Evolutionary conservation across 768 basidiomycete genomes (phyloP).

Genomic region (Mycena kentingensis): DNA sequence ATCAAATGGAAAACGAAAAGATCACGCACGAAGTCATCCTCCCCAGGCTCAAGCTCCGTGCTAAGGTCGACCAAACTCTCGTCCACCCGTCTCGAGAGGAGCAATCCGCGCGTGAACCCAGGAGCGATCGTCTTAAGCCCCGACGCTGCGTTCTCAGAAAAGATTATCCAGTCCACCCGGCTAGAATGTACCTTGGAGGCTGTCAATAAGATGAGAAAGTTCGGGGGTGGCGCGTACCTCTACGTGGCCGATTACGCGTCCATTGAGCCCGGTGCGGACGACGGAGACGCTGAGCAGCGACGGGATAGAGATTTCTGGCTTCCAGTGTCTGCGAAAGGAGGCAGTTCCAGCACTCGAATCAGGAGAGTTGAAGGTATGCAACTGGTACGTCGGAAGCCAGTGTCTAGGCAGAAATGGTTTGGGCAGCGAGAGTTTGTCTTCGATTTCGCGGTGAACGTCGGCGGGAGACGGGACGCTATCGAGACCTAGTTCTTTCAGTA

Average conservation of each 20-base stretch:
- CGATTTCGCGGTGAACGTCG: slow-evolving; percentile 67
- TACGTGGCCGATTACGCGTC: slow-evolving; percentile 75
- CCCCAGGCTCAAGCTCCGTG: slow-evolving; percentile 3
- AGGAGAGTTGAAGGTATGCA: slow-evolving; percentile 51
- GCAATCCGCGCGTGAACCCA: slow-evolving; percentile 79
- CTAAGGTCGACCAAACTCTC: slow-evolving; percentile 42
- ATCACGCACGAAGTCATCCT: slow-evolving; percentile 17
- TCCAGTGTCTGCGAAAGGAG: slow-evolving; percentile 64
- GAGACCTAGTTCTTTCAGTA: slow-evolving; percentile 63
- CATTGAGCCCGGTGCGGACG: slow-evolving; percentile 76
- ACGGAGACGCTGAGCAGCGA: slow-evolving; percentile 70
- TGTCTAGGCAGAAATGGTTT: slow-evolving; percentile 64
- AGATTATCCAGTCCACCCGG: slow-evolving; percentile 89
- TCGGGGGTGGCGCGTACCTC: slow-evolving; percentile 56
- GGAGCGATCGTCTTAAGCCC: slow-evolving; percentile 72
- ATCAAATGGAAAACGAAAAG: not conserved
- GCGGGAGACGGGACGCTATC: slow-evolving; percentile 57
- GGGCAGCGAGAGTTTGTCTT: slow-evolving; percentile 73
- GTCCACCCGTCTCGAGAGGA: slow-evolving; percentile 63
- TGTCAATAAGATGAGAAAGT: not conserved
- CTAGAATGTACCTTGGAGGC: slow-evolving; percentile 68
- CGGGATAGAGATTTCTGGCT: slow-evolving; percentile 58
- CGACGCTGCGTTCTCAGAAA: slow-evolving; percentile 22
- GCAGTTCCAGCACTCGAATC: slow-evolving; percentile 14
- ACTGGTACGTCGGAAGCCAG: slow-evolving; percentile 81